Base-by-base conservation (phyloP, 148 eudicot species). In the Linanthus parryae region DNA sequence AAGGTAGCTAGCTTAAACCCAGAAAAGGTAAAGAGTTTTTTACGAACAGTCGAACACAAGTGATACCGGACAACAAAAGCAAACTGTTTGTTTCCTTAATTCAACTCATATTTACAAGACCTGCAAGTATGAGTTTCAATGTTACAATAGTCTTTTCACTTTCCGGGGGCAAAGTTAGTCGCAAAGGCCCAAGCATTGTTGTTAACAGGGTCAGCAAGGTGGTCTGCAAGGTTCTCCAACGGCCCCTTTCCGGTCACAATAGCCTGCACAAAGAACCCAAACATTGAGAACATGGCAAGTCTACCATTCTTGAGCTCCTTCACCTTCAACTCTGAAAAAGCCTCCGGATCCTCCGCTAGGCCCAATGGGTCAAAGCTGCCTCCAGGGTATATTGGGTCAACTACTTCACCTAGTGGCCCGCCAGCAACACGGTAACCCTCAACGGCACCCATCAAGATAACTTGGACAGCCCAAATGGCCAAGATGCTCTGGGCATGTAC, bases 261-360 rank as follows among this genome's bases (percentile, higher is more conserved):
- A 38, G 54, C 54, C 14, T 49, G 54, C 36, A 49, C 54, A 30
- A 49, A 49, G 54, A 49, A 49, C 37, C 54, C 54, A 30, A 49
- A 49, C 54, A 49, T 49, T 2, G 54, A 49, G 54, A 49, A 49
- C 54, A 49, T 49, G 9, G 54, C 54, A 14, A 49, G 54, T 24
- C 54, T 49, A 18, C 54, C 54, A 49, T 49, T 49, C 54, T 38
- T 38, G 3, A 38, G 42, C 42, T 38, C 42, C 16, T 38, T 38
- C 42, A 38, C 42, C 13, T 38, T 38, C 10, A 38, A 12, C 42
- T 38, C 42, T 5, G 42, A n/a, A 11, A 38, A 38, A 38, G 42
- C 42, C 42, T 38, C 42, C 12, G 42, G 42, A 18, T 38, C 42
- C 8, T 38, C 42, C 3, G 42, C 42, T 12, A 11, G 16, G 42